Base-by-base conservation (phyloP, 2,329 filamentous ascomycete species). In the Trichoderma sp. region DNA sequence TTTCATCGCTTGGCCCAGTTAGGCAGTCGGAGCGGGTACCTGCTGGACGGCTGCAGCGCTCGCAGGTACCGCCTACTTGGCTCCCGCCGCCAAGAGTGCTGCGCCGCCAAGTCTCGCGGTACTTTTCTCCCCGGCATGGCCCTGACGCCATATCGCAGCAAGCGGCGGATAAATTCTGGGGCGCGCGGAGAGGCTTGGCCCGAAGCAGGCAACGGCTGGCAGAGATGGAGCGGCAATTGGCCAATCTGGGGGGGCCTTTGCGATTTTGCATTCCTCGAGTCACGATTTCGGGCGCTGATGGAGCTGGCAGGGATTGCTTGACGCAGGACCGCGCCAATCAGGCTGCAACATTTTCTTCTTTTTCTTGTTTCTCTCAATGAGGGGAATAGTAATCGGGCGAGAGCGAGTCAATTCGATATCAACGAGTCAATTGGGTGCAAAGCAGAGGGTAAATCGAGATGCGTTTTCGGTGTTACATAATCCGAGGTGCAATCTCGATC, bases 241-340 rank as follows among this genome's bases (percentile, higher is more conserved):
- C 47, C 47, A 49, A 49, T 49, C 47, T 11, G 19, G 19, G n/a
- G 4, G 47, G 4, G 47, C 8, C 6, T 49, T 49, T 49, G 47
- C 47, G 47, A 8, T 11, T 27, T 35, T n/a, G 27, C 47, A 43
- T 43, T 43, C 40, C 40, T 43, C 16, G 40, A 43, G 40, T 43
- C 40, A 8, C 6, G 40, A n/a, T 43, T 43, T 43, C 40, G 40
- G 58, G 58, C 37, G 58, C n/a, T 35, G 33, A 11, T 35, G 58
- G 58, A 62, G 33, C 24, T 33, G 21, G 24, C 60, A 16, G 24
- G 40, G 60, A n/a, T 19, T n/a, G 19, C 21, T 40, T 62, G 59
- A 62, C 43, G 59, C 59, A 47, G 40, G 27, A 47, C n/a, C 58
- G n/a, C 59, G 43, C 43, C 59, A 52, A 62, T 62, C 59, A 62